Evolutionary conservation across 768 basidiomycete genomes (phyloP).

Genomic region (Termitomyces sp.): DNA sequence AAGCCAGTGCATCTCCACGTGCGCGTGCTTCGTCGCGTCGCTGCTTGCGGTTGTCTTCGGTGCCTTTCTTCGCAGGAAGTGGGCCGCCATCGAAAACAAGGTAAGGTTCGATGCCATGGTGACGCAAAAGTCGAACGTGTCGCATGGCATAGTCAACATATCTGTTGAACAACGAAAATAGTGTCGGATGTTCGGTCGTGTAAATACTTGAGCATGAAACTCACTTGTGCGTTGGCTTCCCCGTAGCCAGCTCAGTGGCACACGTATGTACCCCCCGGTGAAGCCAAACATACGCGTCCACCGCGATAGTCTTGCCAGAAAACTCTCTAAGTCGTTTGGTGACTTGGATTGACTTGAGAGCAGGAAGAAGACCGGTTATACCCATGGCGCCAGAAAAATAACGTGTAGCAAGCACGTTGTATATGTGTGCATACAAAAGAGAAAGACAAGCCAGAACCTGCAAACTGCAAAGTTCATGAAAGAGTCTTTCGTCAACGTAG

Average conservation of each 20-base stretch:
- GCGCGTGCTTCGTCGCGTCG: slow-evolving; percentile 74
- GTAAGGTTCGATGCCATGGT: slow-evolving; percentile 84
- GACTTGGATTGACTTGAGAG: slow-evolving; percentile 87
- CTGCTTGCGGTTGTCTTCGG: slow-evolving; percentile 76
- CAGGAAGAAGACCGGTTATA: slow-evolving; percentile 84
- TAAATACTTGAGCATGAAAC: slow-evolving; percentile 22
- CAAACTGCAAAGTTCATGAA: background rate
- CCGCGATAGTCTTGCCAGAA: slow-evolving; percentile 79
- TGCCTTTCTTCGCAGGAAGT: slow-evolving; percentile 90
- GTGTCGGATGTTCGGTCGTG: background rate
- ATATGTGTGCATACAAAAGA: background rate
- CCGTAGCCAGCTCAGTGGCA: slow-evolving; percentile 85
- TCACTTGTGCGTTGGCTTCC: slow-evolving; percentile 80
- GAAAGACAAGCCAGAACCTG: background rate
- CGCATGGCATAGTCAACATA: slow-evolving; percentile 98
- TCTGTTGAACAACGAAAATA: slow-evolving; percentile 37
- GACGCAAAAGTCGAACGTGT: slow-evolving; percentile 78
- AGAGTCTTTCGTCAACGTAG: background rate
- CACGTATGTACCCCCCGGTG: slow-evolving; percentile 89
- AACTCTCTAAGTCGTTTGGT: slow-evolving; percentile 78
- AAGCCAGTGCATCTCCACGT: slow-evolving; percentile 66
- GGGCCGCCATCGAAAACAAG: slow-evolving; percentile 97
- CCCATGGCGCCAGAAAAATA: slow-evolving; percentile 55
- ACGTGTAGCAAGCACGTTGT: background rate
- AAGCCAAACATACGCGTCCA: slow-evolving; percentile 95